These are phyloP conservation scores for Acidomyces sp. DNA, from an alignment of 495 filamentous ascomycete genomes.

Conservation along the genomic window DNA sequence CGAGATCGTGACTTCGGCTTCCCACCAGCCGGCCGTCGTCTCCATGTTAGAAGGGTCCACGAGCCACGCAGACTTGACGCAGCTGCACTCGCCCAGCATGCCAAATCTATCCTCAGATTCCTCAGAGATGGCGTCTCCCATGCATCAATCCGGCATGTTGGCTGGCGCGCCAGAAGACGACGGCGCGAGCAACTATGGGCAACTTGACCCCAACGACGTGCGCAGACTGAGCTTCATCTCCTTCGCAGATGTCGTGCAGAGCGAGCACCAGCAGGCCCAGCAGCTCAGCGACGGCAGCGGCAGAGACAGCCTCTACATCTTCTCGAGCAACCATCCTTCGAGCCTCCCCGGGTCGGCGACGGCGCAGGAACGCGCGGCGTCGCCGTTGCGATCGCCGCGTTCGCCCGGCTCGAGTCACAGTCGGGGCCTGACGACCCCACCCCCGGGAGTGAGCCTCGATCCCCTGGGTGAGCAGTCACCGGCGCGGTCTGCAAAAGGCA, in stretches of 20 bases:
- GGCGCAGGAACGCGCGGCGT: conserved; percentile 51
- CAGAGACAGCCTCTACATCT: conserved; percentile 49
- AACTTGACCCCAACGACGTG: conserved; percentile 61
- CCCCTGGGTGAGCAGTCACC: conserved; percentile 5
- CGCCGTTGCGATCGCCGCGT: conserved; percentile 13
- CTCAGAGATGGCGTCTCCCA: conserved; percentile 29
- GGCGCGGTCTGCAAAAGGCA: conserved; percentile 27
- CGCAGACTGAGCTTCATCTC: conserved; percentile 81
- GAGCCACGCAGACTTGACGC: conserved; percentile 17
- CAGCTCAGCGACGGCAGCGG: conserved; percentile 32
- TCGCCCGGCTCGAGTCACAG: conserved; percentile 3
- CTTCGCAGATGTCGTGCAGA: conserved; percentile 87
- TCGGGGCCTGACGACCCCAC: conserved; percentile 4
- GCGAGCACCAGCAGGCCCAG: conserved; percentile 46
- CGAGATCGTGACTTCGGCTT: conserved; percentile 72
- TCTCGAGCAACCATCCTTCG: conserved; percentile 41
- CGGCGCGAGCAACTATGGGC: conserved; percentile 54
- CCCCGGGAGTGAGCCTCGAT: conserved; percentile 1
- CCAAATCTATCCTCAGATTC: conserved; percentile 32
- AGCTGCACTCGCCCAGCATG: conserved; percentile 35
- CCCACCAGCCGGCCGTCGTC: conserved; percentile 63
- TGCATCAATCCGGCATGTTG: conserved; percentile 33
- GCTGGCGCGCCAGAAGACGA: conserved; percentile 30
- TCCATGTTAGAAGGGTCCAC: conserved; percentile 31
- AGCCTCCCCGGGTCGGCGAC: conserved; percentile 31